These are phyloP conservation scores for Neurospora sp. DNA, from an alignment of 2,329 filamentous ascomycete genomes.

Conservation along the genomic window DNA sequence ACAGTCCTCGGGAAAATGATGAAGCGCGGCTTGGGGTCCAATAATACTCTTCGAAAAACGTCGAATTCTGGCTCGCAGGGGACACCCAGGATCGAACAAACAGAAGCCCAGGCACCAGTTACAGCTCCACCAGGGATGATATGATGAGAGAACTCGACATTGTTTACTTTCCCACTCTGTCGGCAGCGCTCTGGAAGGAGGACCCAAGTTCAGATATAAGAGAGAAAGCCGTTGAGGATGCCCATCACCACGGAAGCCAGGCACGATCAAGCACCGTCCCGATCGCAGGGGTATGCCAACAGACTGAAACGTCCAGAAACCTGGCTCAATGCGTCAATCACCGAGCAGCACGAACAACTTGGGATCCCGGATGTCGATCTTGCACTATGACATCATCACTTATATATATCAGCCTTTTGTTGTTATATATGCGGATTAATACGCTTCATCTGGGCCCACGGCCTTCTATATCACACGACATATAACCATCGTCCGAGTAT, in stretches of 20 bases:
- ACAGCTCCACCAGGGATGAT: background rate
- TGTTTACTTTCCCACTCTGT: background rate
- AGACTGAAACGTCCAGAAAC: background rate
- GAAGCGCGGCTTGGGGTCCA: conserved; percentile 53
- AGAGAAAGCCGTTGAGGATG: background rate
- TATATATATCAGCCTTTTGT: background rate
- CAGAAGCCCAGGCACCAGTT: background rate
- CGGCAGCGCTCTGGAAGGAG: background rate
- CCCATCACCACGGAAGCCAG: background rate
- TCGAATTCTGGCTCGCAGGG: conserved; percentile 21
- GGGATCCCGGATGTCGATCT: background rate
- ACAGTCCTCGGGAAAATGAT: conserved; percentile 81
- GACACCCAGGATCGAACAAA: conserved; percentile 12
- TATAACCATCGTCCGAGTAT: background rate
- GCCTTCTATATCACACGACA: background rate
- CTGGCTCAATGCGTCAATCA: background rate
- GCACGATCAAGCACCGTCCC: background rate
- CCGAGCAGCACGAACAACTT: background rate
- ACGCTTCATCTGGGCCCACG: background rate
- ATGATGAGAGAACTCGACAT: background rate
- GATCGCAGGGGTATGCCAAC: background rate
- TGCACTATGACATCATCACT: background rate
- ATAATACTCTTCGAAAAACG: conserved; percentile 21
- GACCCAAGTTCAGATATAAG: background rate
- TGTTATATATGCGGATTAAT: background rate